These are phyloP conservation scores for Nothomitra cinnamomea DNA, from an alignment of 2,329 filamentous ascomycete species.

Conservation along the genomic window DNA sequence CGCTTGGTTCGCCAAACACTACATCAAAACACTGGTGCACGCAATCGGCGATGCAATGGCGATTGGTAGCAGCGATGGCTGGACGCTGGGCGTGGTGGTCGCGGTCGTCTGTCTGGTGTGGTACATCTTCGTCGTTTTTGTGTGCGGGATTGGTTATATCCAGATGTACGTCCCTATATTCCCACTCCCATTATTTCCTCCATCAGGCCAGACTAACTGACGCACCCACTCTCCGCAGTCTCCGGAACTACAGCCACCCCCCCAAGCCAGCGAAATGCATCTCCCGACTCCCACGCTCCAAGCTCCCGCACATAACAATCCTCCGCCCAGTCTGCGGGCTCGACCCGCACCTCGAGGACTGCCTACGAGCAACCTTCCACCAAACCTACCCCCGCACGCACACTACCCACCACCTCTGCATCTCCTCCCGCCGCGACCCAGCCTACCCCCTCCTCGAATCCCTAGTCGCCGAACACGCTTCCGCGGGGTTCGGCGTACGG, in stretches of 20 bases:
- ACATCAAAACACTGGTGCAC: too few relatives aligned
- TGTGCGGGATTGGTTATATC: slow-evolving; percentile 39
- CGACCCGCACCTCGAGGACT: slow-evolving; percentile 81
- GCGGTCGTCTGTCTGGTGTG: slow-evolving; percentile 36
- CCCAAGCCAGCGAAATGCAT: slow-evolving; percentile 27
- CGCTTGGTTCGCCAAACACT: too few relatives aligned
- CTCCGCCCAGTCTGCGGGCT: slow-evolving; percentile 88
- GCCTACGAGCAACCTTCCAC: slow-evolving; percentile 68
- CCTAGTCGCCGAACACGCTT: slow-evolving; percentile 42
- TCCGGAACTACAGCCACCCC: slow-evolving; percentile 32
- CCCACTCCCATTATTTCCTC: neutral
- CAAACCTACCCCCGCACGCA: slow-evolving; percentile 66
- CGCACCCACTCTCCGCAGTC: slow-evolving; percentile 24
- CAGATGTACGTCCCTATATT: slow-evolving; percentile 33
- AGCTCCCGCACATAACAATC: slow-evolving; percentile 69
- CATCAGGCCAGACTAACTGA: neutral
- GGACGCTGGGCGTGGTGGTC: slow-evolving; percentile 14
- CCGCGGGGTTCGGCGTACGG: slow-evolving; percentile 42
- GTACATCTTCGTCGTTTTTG: slow-evolving; percentile 33
- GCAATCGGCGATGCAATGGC: too few relatives aligned
- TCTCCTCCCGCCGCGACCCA: slow-evolving; percentile 57
- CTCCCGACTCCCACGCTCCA: slow-evolving; percentile 18
- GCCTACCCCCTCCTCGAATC: slow-evolving; percentile 57
- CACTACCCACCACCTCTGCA: slow-evolving; percentile 66
- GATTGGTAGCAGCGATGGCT: too few relatives aligned